Conservation (phyloP, 164 flowering plant genomes). For the Nymphaea thermarum region DNA sequence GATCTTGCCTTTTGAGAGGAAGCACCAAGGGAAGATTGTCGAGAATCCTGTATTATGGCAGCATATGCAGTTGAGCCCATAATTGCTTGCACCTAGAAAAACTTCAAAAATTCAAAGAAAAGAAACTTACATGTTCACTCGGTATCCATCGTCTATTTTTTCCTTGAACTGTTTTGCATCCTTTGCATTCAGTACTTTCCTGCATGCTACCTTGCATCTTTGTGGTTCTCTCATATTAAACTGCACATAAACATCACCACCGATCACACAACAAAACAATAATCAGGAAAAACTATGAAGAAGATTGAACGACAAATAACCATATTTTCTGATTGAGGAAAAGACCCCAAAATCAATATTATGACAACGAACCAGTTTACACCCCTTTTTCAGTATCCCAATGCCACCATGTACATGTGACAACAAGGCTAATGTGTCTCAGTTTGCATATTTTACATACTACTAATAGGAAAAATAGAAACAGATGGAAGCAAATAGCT, state of each 20-base stretch:
- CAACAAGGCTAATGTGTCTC: too few relatives aligned
- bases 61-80: not conserved
- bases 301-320: not conserved
- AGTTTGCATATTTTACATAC: too few relatives aligned
- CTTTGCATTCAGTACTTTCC: slow-evolving; percentile 45
- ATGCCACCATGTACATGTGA: too few relatives aligned
- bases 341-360: too few relatives aligned
- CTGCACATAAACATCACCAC: slow-evolving; percentile 28
- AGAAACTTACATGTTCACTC: slow-evolving; percentile 68
- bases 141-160: slow-evolving; percentile 82
- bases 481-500: slow-evolving; percentile 9
- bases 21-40: slow-evolving; percentile 92
- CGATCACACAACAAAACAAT: not conserved
- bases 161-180: slow-evolving; percentile 70
- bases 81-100: not conserved
- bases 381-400: too few relatives aligned
- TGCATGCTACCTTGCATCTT: slow-evolving; percentile 68
- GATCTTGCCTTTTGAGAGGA: slow-evolving; percentile 53
- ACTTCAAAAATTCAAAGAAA: not conserved
- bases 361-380: too few relatives aligned
- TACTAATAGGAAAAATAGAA: not conserved
- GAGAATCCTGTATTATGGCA: slow-evolving; percentile 47
- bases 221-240: slow-evolving; percentile 82
- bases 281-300: not conserved
- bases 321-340: not conserved